Percentiles rank a stretch among this genome's conserved stretches.
Conservation (phyloP, 306 rosid genomes). For the Vigna angularis region DNA sequence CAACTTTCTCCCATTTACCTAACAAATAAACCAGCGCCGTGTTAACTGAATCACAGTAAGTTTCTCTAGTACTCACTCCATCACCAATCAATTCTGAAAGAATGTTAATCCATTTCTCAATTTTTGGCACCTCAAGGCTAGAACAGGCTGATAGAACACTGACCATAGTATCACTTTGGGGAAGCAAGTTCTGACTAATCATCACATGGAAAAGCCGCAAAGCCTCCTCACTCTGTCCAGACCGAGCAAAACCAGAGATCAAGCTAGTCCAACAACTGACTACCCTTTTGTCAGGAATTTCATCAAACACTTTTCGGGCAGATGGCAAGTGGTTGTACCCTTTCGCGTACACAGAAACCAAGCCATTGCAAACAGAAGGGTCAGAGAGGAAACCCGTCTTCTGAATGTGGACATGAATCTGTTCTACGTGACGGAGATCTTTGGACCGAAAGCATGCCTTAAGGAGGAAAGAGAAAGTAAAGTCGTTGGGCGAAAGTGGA, state of each 20-base stretch:
- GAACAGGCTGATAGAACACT: constrained; percentile 71
- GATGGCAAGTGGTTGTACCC: constrained; percentile 48
- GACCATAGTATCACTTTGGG: constrained; percentile 59
- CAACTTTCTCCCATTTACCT: constrained; percentile 63
- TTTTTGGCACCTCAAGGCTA: constrained; percentile 48
- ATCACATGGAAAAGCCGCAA: constrained; percentile 53
- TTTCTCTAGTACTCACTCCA: constrained; percentile 17
- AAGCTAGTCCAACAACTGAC: constrained; percentile 62
- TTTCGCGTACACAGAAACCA: constrained; percentile 55
- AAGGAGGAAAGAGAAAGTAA: constrained; percentile 66
- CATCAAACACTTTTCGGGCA: constrained; percentile 65
- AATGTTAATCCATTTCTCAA: constrained; percentile 59
- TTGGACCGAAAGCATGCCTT: constrained; percentile 53
- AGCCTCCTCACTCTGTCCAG: constrained; percentile 52
- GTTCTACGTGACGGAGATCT: constrained; percentile 45
- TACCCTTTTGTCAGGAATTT: constrained; percentile 54
- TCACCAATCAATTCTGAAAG: constrained; percentile 34
- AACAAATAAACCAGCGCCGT: constrained; percentile 56
- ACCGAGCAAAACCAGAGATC: constrained; percentile 58
- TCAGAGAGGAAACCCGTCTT: constrained; percentile 52
- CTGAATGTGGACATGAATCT: constrained; percentile 57
- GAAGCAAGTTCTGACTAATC: constrained; percentile 55
- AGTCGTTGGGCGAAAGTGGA: constrained; percentile 60
- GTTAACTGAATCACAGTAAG: constrained; percentile 46
- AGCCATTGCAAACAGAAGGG: constrained; percentile 51